Evolutionary conservation across 495 filamentous ascomycete genomes (phyloP).

Genomic region (Thozetella sp.): DNA sequence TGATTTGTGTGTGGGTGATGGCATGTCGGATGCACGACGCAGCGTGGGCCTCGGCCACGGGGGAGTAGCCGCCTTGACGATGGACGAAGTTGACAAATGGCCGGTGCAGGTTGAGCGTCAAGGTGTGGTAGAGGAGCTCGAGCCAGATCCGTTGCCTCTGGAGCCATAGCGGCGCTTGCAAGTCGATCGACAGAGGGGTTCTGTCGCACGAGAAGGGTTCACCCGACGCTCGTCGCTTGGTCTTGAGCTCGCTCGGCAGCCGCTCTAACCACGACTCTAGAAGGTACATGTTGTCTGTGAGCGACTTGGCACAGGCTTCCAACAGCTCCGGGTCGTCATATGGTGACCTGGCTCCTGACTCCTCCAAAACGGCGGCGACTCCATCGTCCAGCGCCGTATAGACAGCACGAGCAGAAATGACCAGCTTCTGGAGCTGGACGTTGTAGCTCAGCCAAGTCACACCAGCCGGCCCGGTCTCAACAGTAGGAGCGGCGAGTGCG

Average conservation of each 20-base stretch:
- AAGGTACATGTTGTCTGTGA: constrained; percentile 17
- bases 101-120: constrained; percentile 37
- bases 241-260: constrained; percentile 37
- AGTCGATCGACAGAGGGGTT: constrained; percentile 29
- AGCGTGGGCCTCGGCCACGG: constrained; percentile 27
- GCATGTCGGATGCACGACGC: constrained; percentile 43
- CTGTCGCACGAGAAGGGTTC: constrained; percentile 35
- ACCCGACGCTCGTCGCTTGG: constrained; percentile 27
- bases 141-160: constrained; percentile 47
- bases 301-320: constrained; percentile 24
- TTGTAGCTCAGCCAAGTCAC: constrained; percentile 28
- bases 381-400: constrained; percentile 17
- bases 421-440: constrained; percentile 34
- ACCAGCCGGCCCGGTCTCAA: constrained; percentile 26
- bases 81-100: constrained; percentile 41
- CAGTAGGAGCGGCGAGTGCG: constrained; percentile 27
- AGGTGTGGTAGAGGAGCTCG: constrained; percentile 44
- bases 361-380: neutral
- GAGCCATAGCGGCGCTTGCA: constrained; percentile 34
- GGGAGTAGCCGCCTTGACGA: constrained; percentile 8
- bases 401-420: constrained; percentile 31
- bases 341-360: neutral
- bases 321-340: neutral
- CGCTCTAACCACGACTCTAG: constrained; percentile 31
- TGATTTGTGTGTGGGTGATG: constrained; percentile 41